phyloP scores from a whole-genome alignment of 1,284 basidiomycete genomes.

The Psilocybe mexicana region DNA sequence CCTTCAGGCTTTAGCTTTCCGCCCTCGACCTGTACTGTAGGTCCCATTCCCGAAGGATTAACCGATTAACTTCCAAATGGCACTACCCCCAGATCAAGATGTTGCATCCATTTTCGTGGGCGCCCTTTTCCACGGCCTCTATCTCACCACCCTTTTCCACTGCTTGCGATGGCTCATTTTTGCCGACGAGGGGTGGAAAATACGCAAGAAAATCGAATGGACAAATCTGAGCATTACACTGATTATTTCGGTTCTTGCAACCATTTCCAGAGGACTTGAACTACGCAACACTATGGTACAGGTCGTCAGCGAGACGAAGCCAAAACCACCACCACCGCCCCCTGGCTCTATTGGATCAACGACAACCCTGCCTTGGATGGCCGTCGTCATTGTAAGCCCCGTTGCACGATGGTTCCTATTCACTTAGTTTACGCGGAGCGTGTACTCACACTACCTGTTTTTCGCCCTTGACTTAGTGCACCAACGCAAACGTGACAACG shows the following conservation, averaged over 20 bases:
- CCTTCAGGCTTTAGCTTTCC: too few relatives aligned
- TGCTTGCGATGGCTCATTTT: conserved; percentile 8
- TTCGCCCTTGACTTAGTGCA: conserved; percentile 2
- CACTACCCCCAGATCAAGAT: not conserved
- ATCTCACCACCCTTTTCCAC: not conserved
- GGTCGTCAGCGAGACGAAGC: not conserved
- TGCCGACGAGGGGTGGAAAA: conserved; percentile 7
- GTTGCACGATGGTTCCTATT: too few relatives aligned
- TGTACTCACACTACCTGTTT: too few relatives aligned
- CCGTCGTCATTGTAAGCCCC: conserved; percentile 7
- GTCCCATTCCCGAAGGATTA: too few relatives aligned
- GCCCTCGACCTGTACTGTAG: too few relatives aligned
- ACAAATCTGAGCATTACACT: not conserved
- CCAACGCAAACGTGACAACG: conserved; percentile 2
- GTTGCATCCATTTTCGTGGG: not conserved
- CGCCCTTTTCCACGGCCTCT: not conserved
- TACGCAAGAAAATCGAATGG: conserved; percentile 2
- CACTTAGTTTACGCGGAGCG: too few relatives aligned
- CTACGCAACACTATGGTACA: not conserved
- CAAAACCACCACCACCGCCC: not conserved
- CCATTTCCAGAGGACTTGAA: not conserved
- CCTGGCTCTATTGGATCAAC: not conserved
- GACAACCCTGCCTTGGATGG: conserved; percentile 6
- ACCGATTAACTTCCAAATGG: not conserved
- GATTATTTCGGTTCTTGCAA: conserved; percentile 1